phyloP scores from a whole-genome alignment of 768 basidiomycete species.

The Pleurotus sapidus region DNA sequence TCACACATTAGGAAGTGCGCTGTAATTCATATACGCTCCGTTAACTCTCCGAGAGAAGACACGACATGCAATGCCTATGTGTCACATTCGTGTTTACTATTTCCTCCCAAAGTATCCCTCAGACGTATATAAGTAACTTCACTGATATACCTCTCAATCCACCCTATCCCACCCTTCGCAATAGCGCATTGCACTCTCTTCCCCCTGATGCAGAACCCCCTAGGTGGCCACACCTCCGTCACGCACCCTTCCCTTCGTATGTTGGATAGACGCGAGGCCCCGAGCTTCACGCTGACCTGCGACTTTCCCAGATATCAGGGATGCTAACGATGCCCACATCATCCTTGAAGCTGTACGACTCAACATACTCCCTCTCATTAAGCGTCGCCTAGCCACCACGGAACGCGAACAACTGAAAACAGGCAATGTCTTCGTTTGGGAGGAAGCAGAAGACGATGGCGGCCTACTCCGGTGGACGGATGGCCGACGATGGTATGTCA shows the following conservation, averaged over 20 bases:
- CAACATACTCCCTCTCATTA: slow-evolving; percentile 52
- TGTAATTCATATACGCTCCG: slow-evolving; percentile 1
- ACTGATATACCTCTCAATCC: not conserved
- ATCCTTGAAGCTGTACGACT: slow-evolving; percentile 59
- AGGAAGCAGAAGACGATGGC: slow-evolving; percentile 56
- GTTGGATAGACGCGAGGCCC: not conserved
- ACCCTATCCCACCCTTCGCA: not conserved
- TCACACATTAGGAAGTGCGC: slow-evolving; percentile 1
- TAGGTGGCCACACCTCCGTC: slow-evolving; percentile 5
- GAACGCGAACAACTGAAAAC: slow-evolving; percentile 52
- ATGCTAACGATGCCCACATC: slow-evolving; percentile 55
- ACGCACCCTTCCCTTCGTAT: slow-evolving; percentile 22
- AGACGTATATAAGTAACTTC: slow-evolving; percentile 6
- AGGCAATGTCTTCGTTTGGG: slow-evolving; percentile 67
- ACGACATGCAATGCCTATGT: not conserved
- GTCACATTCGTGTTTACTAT: slow-evolving; percentile 1
- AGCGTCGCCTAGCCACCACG: slow-evolving; percentile 42
- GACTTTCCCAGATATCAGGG: slow-evolving; percentile 47
- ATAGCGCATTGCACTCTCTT: not conserved
- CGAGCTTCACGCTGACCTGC: not conserved
- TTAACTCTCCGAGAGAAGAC: slow-evolving; percentile 9
- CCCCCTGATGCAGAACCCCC: not conserved
- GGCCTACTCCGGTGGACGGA: slow-evolving; percentile 60
- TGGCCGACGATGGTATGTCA: slow-evolving; percentile 50
- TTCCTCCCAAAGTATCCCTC: not conserved